phyloP scores from a whole-genome alignment of 371 early-diverging fungal genomes.

The Rhizomucor pusillus region DNA sequence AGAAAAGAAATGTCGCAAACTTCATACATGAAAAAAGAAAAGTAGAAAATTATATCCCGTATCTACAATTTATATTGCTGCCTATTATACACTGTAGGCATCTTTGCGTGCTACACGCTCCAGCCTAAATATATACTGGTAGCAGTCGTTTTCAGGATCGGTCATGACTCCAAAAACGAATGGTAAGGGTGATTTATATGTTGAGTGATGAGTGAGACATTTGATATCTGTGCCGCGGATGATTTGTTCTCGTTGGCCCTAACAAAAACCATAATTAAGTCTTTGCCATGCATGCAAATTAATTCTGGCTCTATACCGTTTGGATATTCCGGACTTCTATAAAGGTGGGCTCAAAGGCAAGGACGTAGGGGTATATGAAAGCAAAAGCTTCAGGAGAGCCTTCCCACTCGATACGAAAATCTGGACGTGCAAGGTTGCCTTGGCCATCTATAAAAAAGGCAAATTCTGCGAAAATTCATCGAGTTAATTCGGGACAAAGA shows the following conservation, averaged over 20 bases:
- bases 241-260: conserved; percentile 53
- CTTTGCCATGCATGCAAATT: no score
- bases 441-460: conserved; percentile 29
- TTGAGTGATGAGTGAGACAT: conserved; percentile 32
- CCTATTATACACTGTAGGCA: background rate
- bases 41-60: background rate
- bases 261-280: no score
- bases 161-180: conserved; percentile 26
- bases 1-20: no score
- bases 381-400: conserved; percentile 23
- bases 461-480: conserved; percentile 12
- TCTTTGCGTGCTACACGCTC: conserved; percentile 1
- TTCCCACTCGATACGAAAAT: conserved; percentile 31
- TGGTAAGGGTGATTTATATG: conserved; percentile 8
- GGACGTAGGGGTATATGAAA: conserved; percentile 23
- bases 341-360: conserved; percentile 26
- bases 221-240: conserved; percentile 50
- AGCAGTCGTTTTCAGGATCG: conserved; percentile 17
- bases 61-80: background rate
- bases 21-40: background rate
- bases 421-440: conserved; percentile 16
- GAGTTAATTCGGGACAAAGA: background rate
- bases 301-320: conserved; percentile 15
- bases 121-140: conserved; percentile 19
- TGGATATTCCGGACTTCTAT: conserved; percentile 24